Conservation (phyloP, 2,329 filamentous ascomycete species). For the Colletotrichum plurivorum region DNA sequence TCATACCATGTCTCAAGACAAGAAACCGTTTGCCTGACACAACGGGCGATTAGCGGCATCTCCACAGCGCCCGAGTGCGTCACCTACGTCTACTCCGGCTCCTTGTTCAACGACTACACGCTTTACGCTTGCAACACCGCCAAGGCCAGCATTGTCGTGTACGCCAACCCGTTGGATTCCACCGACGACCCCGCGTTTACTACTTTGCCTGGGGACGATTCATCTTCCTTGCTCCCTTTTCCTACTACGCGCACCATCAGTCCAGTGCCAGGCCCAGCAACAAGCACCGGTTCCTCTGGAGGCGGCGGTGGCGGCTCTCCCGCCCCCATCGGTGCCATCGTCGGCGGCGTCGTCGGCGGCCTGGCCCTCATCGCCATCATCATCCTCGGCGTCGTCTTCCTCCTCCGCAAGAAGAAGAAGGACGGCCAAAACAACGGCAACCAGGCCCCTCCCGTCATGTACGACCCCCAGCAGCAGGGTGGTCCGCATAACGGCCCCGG, state of each 20-base stretch:
- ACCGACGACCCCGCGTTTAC: constrained; percentile 4
- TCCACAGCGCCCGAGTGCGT: constrained; percentile 46
- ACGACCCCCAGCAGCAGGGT: constrained; percentile 18
- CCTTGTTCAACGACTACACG: constrained; percentile 45
- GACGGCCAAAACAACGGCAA: constrained; percentile 24
- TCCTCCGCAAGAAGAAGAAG: constrained; percentile 48
- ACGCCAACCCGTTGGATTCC: constrained; percentile 40
- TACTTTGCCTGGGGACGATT: not conserved
- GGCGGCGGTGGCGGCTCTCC: constrained; percentile 50
- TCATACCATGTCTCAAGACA: not conserved
- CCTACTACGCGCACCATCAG: constrained; percentile 1
- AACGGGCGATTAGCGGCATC: constrained; percentile 40
- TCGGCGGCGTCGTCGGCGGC: constrained; percentile 56
- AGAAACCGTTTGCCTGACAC: not conserved
- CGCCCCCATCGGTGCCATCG: constrained; percentile 53
- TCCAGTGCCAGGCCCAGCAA: constrained; percentile 5
- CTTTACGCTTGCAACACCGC: constrained; percentile 48
- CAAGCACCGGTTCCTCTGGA: constrained; percentile 49
- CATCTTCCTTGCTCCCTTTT: no score
- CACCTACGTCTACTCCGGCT: constrained; percentile 47
- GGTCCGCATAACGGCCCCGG: not conserved
- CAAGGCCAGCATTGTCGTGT: constrained; percentile 42
- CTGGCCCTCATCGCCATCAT: constrained; percentile 48
- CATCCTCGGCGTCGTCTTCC: constrained; percentile 46
- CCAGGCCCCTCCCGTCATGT: constrained; percentile 4